These are phyloP conservation scores for Lasiodiplodia sp. DNA, from an alignment of 2,329 filamentous ascomycete species.

Conservation along the genomic window DNA sequence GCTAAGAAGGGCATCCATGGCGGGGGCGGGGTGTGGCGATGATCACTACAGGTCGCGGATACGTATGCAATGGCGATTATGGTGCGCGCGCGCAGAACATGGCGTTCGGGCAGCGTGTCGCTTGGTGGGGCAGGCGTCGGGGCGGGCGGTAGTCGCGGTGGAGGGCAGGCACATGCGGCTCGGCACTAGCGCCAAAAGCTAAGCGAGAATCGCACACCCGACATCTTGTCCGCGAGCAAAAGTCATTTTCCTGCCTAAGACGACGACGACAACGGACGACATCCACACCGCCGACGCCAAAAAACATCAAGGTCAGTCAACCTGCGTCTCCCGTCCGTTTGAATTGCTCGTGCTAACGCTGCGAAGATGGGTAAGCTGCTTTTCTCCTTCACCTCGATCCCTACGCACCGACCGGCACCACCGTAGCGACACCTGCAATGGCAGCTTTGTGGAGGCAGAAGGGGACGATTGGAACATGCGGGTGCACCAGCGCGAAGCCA, in stretches of 20 bases:
- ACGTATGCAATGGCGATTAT: neutral
- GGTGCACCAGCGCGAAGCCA: neutral
- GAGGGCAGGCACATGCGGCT: conserved; percentile 26
- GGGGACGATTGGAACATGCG: neutral
- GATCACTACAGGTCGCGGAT: conserved; percentile 4
- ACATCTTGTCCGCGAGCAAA: conserved; percentile 34
- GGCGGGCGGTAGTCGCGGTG: neutral
- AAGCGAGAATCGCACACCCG: conserved; percentile 30
- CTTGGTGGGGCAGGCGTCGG: conserved; percentile 17
- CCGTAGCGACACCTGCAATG: conserved; percentile 11
- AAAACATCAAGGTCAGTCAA: conserved; percentile 30
- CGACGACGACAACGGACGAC: conserved; percentile 31
- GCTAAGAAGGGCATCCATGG: conserved; percentile 61
- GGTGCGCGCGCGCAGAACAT: neutral
- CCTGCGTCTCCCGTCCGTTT: neutral
- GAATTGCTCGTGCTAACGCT: conserved; percentile 27
- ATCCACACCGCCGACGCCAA: conserved; percentile 31
- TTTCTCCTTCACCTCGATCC: conserved; percentile 8
- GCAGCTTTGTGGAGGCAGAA: conserved; percentile 17
- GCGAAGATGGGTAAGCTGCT: conserved; percentile 34
- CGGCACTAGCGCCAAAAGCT: conserved; percentile 24
- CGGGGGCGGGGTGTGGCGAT: neutral
- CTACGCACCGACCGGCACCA: conserved; percentile 16
- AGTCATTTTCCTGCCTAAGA: conserved; percentile 35
- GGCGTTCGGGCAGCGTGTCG: conserved; percentile 8